Evolutionary conservation across 768 basidiomycete species (phyloP).

Genomic region (Panellus pusillus): DNA sequence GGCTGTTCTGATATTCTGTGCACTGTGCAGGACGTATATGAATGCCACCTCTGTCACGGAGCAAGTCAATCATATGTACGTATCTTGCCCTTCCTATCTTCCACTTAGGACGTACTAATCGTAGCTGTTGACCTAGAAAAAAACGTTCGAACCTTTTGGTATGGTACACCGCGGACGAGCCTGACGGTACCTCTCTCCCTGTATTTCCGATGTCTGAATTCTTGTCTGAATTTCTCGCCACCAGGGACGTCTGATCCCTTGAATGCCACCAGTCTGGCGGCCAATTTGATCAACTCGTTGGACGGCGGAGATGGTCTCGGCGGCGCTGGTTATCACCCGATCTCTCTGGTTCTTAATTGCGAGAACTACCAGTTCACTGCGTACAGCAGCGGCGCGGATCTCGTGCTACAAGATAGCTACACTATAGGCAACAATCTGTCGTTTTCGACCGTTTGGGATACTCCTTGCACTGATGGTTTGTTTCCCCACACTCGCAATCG

Average conservation of each 20-base stretch:
- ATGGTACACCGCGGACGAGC: constrained; percentile 73
- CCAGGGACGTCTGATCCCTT: constrained; percentile 47
- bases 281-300: constrained; percentile 56
- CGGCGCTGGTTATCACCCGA: constrained; percentile 62
- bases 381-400: constrained; percentile 64
- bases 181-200: constrained; percentile 42
- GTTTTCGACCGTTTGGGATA: constrained; percentile 60
- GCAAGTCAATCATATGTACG: constrained; percentile 59
- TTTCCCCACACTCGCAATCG: not conserved
- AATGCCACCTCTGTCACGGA: constrained; percentile 60
- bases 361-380: constrained; percentile 62
- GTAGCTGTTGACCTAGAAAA: constrained; percentile 31
- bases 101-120: no score
- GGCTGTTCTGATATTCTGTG: not conserved
- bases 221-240: no score
- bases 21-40: constrained; percentile 65
- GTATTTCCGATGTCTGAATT: no score
- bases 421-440: constrained; percentile 62
- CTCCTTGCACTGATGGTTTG: constrained; percentile 50
- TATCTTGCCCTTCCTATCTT: no score
- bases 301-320: constrained; percentile 52
- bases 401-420: constrained; percentile 70
- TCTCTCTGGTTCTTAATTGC: constrained; percentile 65
- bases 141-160: constrained; percentile 64
- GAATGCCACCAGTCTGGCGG: constrained; percentile 52